phyloP scores from a whole-genome alignment of 2,329 filamentous ascomycete species.

The Pseudogymnoascus sp. region DNA sequence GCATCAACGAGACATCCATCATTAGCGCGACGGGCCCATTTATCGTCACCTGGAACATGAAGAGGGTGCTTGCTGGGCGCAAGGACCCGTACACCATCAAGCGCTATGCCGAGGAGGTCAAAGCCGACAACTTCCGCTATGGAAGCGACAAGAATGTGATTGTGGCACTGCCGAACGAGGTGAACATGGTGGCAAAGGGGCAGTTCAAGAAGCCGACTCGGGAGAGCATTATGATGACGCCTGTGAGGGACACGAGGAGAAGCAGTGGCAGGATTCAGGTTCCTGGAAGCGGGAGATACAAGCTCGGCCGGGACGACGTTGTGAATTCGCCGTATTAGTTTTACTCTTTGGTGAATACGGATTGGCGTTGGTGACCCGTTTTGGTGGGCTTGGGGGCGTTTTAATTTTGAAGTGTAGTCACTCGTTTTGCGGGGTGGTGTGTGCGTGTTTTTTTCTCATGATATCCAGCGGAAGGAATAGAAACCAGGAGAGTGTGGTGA shows the following conservation, averaged over 20 bases:
- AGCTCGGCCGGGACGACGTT: constrained; percentile 72
- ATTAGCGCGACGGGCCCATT: constrained; percentile 95
- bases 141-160: constrained; percentile 97
- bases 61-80: constrained; percentile 71
- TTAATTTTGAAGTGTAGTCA: neutral
- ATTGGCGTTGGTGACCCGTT: neutral
- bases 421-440: neutral
- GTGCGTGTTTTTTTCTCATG: neutral
- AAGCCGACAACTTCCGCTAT: constrained; percentile 97
- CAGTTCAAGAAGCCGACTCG: constrained; percentile 80
- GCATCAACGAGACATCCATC: constrained; percentile 79
- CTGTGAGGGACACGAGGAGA: constrained; percentile 37
- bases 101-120: constrained; percentile 88
- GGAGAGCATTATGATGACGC: constrained; percentile 72
- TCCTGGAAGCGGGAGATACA: constrained; percentile 53
- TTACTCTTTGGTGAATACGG: neutral
- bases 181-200: constrained; percentile 91
- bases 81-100: constrained; percentile 95
- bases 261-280: constrained; percentile 44
- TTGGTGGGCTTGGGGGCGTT: neutral
- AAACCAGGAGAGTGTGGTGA: neutral
- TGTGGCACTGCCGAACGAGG: constrained; percentile 90
- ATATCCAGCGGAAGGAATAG: constrained; percentile 5
- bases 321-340: constrained; percentile 61
- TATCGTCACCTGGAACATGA: constrained; percentile 92